These are phyloP conservation scores for Schizopora paradoxa DNA, from an alignment of 1,284 basidiomycete genomes.

Conservation along the genomic window DNA sequence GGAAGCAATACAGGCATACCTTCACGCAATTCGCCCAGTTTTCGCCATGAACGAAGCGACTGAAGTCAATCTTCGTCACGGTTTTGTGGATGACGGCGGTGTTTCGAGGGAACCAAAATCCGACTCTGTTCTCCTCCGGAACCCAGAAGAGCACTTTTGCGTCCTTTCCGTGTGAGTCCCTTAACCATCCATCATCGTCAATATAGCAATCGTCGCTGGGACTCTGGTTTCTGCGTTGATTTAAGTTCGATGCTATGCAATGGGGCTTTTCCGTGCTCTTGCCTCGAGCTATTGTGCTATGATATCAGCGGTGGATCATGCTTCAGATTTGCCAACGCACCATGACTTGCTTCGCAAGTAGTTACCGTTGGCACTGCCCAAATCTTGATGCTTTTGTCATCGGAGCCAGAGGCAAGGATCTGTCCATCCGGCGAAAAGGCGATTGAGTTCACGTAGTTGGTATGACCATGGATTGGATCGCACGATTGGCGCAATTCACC, in stretches of 20 bases:
- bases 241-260: too few relatives aligned
- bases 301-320: too few relatives aligned
- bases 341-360: too few relatives aligned
- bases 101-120: neutral
- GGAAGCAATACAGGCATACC: too few relatives aligned
- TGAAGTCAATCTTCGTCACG: neutral
- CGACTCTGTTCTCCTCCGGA: neutral
- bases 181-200: too few relatives aligned
- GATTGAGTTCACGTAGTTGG: neutral
- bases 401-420: conserved; percentile 13
- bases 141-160: neutral
- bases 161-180: too few relatives aligned
- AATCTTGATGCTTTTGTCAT: conserved; percentile 7
- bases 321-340: too few relatives aligned
- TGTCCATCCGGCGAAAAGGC: conserved; percentile 14
- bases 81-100: neutral
- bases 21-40: neutral
- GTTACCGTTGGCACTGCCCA: conserved; percentile 15
- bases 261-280: too few relatives aligned
- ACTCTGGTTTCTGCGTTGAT: too few relatives aligned
- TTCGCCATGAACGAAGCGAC: neutral
- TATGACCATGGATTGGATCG: conserved; percentile 1
- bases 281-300: too few relatives aligned
- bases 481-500: too few relatives aligned
- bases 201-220: too few relatives aligned